Conservation (phyloP, 371 early-diverging fungal genomes). For the Saksenaea vasiformis region DNA sequence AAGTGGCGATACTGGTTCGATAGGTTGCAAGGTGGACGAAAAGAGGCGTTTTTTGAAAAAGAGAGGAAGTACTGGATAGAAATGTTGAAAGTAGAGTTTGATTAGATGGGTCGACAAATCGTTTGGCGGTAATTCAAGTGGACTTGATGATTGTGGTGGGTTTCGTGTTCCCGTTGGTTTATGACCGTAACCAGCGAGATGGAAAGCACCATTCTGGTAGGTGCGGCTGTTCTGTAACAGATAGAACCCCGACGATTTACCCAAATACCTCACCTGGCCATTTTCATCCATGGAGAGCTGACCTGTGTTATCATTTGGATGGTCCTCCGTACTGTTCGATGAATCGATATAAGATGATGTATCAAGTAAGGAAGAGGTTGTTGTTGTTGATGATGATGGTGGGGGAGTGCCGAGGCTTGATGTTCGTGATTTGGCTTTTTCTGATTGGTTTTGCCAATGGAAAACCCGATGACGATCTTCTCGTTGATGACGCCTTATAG, state of each 20-base stretch:
- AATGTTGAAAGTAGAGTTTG: conserved; percentile 54
- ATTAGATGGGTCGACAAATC: conserved; percentile 59
- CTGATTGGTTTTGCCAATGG: conserved; percentile 4
- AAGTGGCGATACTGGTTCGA: conserved; percentile 38
- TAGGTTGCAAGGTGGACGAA: conserved; percentile 10
- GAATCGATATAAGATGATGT: not conserved
- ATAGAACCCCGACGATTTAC: conserved; percentile 52
- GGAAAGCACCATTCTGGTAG: conserved; percentile 48
- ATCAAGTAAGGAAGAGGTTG: not conserved
- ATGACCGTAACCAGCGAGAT: conserved; percentile 37
- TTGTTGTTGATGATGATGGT: not conserved
- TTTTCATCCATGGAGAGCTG: conserved; percentile 49
- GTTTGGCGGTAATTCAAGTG: conserved; percentile 46
- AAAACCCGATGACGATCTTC: conserved; percentile 12
- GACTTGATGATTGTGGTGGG: conserved; percentile 16
- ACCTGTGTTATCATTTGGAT: conserved; percentile 31
- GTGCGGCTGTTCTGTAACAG: conserved; percentile 45
- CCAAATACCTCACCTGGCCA: conserved; percentile 49
- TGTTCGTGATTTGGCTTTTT: not conserved
- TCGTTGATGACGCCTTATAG: conserved; percentile 34
- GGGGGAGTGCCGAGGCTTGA: not conserved
- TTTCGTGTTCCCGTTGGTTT: conserved; percentile 10
- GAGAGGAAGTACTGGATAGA: conserved; percentile 58
- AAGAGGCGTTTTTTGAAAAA: conserved; percentile 42
- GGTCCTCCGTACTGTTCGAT: conserved; percentile 3